These are phyloP conservation scores for Hypoxylon subgilvum DNA, from an alignment of 495 filamentous ascomycete species.

Conservation along the genomic window DNA sequence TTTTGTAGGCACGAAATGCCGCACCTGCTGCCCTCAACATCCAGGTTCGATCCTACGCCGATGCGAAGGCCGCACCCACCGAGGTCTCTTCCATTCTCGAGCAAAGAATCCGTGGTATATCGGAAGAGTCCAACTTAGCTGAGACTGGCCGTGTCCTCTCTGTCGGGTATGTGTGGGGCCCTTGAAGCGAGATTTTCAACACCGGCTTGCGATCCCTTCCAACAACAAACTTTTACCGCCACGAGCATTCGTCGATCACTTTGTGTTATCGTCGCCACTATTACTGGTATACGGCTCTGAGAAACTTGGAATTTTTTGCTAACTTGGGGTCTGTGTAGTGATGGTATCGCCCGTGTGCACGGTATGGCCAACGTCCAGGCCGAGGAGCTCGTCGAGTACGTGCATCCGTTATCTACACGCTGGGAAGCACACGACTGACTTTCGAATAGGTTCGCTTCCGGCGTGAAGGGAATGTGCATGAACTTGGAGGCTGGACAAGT, in stretches of 20 bases:
- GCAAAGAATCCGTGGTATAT: conserved; percentile 96
- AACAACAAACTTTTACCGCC: neutral
- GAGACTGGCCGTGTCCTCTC: conserved; percentile 99
- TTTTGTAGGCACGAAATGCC: conserved; percentile 79
- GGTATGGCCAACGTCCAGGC: conserved; percentile 99
- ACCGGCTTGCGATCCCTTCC: conserved; percentile 4
- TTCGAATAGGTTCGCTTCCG: conserved; percentile 85
- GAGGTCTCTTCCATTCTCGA: conserved; percentile 99
- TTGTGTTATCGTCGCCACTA: neutral
- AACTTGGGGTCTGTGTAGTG: conserved; percentile 65
- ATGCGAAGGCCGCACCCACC: conserved; percentile 93
- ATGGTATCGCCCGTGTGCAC: conserved; percentile 99
- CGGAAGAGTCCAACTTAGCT: conserved; percentile 93
- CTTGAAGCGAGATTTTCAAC: conserved; percentile 40
- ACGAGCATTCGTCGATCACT: conserved; percentile 2
- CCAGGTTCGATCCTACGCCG: conserved; percentile 89
- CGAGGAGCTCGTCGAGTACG: conserved; percentile 99
- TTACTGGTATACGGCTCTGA: neutral
- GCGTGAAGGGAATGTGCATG: conserved; percentile 99
- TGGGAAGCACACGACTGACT: conserved; percentile 38
- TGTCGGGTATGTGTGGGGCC: conserved; percentile 87
- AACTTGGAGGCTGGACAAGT: conserved; percentile 99
- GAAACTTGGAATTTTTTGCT: conserved; percentile 42
- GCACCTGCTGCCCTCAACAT: conserved; percentile 77
- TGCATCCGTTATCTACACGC: conserved; percentile 42